A percentile compares a stretch with the other conserved stretches of the same genome.
Evolutionary conservation across 805 yeast species (phyloP).

Genomic region (Saturnispora sekii): DNA sequence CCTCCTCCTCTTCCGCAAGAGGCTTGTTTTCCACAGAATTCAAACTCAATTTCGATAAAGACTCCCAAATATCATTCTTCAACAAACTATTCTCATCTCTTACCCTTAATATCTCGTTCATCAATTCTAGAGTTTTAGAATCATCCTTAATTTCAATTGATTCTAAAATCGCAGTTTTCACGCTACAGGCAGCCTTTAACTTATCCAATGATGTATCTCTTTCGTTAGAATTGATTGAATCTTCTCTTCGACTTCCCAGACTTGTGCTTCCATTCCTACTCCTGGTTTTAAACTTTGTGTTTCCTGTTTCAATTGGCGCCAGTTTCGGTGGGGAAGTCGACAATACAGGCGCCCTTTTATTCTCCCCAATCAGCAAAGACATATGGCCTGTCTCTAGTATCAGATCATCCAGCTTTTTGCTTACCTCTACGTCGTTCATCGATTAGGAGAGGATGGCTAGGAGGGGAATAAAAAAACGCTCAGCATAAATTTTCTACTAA

Average conservation of each 20-base stretch:
- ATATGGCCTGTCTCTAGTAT: not conserved
- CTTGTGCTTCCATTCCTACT: constrained; percentile 3
- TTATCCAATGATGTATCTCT: not conserved
- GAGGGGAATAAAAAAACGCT: no score
- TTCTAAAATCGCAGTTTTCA: constrained; percentile 5
- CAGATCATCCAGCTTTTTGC: constrained; percentile 1
- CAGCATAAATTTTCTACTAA: no score
- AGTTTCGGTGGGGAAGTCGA: not conserved
- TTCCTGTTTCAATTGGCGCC: not conserved
- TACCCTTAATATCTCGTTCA: constrained; percentile 17
- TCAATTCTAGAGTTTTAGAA: constrained; percentile 13
- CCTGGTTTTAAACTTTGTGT: not conserved
- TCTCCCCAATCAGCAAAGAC: not conserved
- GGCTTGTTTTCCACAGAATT: not conserved
- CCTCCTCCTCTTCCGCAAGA: constrained; percentile 7
- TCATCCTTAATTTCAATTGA: constrained; percentile 16
- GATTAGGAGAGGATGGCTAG: not conserved
- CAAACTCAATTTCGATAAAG: constrained; percentile 8
- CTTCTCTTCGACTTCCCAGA: not conserved
- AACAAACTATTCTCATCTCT: constrained; percentile 16
- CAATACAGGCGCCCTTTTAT: not conserved
- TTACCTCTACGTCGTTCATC: constrained; percentile 1
- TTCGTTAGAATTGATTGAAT: not conserved
- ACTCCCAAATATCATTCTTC: constrained; percentile 22
- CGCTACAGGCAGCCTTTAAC: not conserved